Evolutionary conservation across 2,329 filamentous ascomycete species (phyloP), one percentile per base, ranked within the genome.

Genomic region (Spiromastix sp.): DNA sequence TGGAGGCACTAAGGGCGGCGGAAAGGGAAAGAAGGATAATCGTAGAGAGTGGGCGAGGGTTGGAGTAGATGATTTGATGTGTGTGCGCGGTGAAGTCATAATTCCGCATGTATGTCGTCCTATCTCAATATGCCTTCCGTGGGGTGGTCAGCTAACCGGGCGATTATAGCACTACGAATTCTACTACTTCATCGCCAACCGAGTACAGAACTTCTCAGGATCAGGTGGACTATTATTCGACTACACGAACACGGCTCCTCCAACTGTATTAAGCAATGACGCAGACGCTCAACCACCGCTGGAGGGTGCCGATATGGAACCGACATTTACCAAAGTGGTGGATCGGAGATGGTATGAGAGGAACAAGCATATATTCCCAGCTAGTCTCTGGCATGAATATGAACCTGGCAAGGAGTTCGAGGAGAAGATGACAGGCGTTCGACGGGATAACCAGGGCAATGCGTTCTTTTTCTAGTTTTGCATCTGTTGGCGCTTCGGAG

Each of bases 341-440:
- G 89, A 98, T 63, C 74, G 91, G 41, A 70, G 91, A 41, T 98
- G 91, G 91, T 98, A 95, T 57, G 86, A 95, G 66, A 76, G 79
- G 52, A 95, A 96, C 57, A 98, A 96, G 62, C 91, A 98, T 59
- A 96, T 98, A 39, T 98, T 89, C 56, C 91, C 91, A 0, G 89
- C 89, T 13, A 96, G 85, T 55, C 74, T 89, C 30, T 98, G 91
- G 91, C 85, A 87, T 49, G 83, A 93, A 43, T 98, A 93, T 56
- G 87, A 94, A 46, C 81, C 86, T 0, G 84, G 85, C 42, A 84
- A 82, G 59, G 83, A 95, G 50, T 93, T 66, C 44, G 56, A 61
- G 40, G 57, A 65, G 42, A 63, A 60, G 43, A 93, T 63, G 72
- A 76, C 51, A 72, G 84, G 57, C 47, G 74, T 87, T 25, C 74